A percentile compares a stretch with the other conserved stretches of the same genome.
Conservation (phyloP, 2,329 filamentous ascomycete species). For the Aspergillus candidus region DNA sequence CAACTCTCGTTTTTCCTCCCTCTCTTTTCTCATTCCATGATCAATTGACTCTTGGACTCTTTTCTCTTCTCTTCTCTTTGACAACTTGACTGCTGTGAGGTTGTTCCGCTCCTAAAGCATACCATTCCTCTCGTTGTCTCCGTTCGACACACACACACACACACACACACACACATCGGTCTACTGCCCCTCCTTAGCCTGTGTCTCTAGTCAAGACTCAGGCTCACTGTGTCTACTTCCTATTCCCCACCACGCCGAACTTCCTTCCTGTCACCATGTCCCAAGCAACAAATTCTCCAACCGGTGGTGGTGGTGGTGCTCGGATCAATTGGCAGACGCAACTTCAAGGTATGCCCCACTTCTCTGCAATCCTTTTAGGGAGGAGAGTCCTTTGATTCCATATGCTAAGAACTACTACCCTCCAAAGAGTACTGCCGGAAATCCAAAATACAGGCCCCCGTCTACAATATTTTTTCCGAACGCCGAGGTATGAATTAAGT, state of each 20-base stretch:
- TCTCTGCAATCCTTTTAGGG: constrained; percentile 9
- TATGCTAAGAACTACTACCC: constrained; percentile 11
- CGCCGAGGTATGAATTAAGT: constrained; percentile 54
- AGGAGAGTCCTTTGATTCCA: constrained; percentile 7
- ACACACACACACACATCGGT: no score
- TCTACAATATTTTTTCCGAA: constrained; percentile 68
- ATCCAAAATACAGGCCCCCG: constrained; percentile 49
- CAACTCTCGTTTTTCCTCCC: not conserved
- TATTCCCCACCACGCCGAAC: not conserved
- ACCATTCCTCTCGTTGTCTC: not conserved
- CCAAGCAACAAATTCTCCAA: constrained; percentile 14
- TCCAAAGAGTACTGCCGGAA: constrained; percentile 54
- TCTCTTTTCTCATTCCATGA: not conserved
- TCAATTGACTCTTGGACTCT: constrained; percentile 4
- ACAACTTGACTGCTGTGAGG: constrained; percentile 12
- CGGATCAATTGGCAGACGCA: constrained; percentile 50
- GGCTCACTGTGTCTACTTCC: not conserved
- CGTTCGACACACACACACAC: not conserved
- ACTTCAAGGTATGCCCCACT: constrained; percentile 46
- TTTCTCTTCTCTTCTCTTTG: not conserved
- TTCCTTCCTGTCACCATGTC: constrained; percentile 21
- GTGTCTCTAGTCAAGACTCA: not conserved
- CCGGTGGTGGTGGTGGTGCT: constrained; percentile 9
- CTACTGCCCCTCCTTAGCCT: not conserved
- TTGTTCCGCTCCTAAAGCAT: constrained; percentile 7